Evolutionary conservation across 768 basidiomycete genomes (phyloP).

Genomic region (Leccinum truebloodii): DNA sequence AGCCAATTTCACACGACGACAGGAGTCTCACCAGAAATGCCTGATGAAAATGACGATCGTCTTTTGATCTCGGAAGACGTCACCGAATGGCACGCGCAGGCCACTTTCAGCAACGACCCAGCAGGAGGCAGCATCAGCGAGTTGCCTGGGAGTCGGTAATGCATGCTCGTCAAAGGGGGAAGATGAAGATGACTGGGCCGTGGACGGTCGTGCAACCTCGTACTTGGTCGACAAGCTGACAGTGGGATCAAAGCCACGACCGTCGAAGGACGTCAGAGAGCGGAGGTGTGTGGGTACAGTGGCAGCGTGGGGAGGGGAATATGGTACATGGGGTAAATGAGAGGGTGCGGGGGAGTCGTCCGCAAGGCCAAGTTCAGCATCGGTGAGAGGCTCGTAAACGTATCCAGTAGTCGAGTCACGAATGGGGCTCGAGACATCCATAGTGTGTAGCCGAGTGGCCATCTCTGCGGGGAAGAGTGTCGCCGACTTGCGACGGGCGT

Average conservation of each 20-base stretch:
- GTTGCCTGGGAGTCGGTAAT: conserved; percentile 54
- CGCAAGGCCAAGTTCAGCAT: conserved; percentile 29
- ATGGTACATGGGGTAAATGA: conserved; percentile 13
- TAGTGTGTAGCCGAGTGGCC: conserved; percentile 30
- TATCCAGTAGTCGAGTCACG: conserved; percentile 24
- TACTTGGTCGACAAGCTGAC: conserved; percentile 1
- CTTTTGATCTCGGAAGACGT: conserved; percentile 56
- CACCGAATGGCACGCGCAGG: conserved; percentile 63
- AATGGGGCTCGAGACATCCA: conserved; percentile 32
- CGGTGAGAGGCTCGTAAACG: conserved; percentile 31
- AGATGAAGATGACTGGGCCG: conserved; percentile 13
- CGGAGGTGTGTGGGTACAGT: conserved; percentile 22
- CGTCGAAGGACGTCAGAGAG: conserved; percentile 25
- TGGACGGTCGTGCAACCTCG: conserved; percentile 19
- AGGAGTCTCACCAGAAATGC: conserved; percentile 65
- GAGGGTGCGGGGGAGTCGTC: conserved; percentile 17
- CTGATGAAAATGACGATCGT: conserved; percentile 85
- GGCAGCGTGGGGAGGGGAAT: conserved; percentile 8
- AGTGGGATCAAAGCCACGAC: conserved; percentile 5
- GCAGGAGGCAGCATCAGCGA: conserved; percentile 61
- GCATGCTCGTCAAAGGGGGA: conserved; percentile 43
- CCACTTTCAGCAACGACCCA: conserved; percentile 71
- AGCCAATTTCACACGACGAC: conserved; percentile 4
- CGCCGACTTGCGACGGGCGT: conserved; percentile 37
- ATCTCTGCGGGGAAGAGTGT: conserved; percentile 34